Conservation (phyloP, 2,329 filamentous ascomycete species). For the Penicillium sp. region DNA sequence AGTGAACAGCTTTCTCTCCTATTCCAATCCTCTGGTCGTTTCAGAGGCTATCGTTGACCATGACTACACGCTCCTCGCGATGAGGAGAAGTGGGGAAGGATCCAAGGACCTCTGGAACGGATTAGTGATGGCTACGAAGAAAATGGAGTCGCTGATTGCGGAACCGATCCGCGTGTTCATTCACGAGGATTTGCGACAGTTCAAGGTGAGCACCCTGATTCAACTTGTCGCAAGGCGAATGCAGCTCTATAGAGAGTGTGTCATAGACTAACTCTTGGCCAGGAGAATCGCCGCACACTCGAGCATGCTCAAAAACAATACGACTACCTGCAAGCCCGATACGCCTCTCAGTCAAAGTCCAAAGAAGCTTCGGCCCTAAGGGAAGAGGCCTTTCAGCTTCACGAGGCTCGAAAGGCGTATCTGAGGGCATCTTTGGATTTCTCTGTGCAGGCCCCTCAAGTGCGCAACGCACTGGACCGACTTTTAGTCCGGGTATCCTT, state of each 20-base stretch:
- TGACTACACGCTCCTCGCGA: constrained; percentile 84
- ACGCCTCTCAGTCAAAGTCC: constrained; percentile 77
- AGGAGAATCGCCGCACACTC: constrained; percentile 66
- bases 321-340: constrained; percentile 74
- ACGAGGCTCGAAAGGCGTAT: constrained; percentile 86
- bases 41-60: constrained; percentile 86
- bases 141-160: constrained; percentile 67
- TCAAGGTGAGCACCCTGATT: constrained; percentile 54
- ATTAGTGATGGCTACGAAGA: constrained; percentile 66
- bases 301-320: constrained; percentile 79
- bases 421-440: constrained; percentile 91
- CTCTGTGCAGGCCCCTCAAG: constrained; percentile 77
- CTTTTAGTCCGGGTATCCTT: constrained; percentile 76
- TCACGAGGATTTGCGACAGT: constrained; percentile 68
- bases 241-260: constrained; percentile 1
- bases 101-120: constrained; percentile 82
- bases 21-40: constrained; percentile 63
- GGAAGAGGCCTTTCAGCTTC: constrained; percentile 92
- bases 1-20: constrained; percentile 68
- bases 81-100: constrained; percentile 78
- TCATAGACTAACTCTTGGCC: constrained; percentile 12
- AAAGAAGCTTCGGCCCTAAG: constrained; percentile 88
- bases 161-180: constrained; percentile 80
- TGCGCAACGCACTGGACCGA: constrained; percentile 78
- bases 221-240: neutral